Percentiles rank a stretch among this genome's conserved stretches.
These are phyloP conservation scores for Termitomyces titanicus DNA, from an alignment of 768 basidiomycete species.

Conservation along the genomic window DNA sequence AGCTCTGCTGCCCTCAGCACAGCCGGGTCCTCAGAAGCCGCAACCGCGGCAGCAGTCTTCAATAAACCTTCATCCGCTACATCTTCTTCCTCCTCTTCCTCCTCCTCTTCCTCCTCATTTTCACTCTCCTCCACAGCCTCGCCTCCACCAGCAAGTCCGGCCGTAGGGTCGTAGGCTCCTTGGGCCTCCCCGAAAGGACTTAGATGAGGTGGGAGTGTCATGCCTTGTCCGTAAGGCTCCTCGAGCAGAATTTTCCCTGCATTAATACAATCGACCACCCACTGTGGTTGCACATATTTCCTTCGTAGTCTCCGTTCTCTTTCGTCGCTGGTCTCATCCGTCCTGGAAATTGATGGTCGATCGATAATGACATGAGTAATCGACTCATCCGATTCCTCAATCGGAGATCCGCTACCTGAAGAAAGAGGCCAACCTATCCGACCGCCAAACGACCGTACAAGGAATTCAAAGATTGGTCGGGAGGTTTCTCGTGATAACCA, in stretches of 20 bases:
- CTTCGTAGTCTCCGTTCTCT: slow-evolving; percentile 62
- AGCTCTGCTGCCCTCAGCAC: slow-evolving; percentile 85
- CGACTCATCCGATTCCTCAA: slow-evolving; percentile 70
- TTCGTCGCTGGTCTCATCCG: slow-evolving; percentile 51
- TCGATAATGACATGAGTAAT: slow-evolving; percentile 98
- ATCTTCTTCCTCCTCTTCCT: slow-evolving; percentile 23
- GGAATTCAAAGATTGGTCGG: slow-evolving; percentile 89
- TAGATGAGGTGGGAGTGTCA: slow-evolving; percentile 87
- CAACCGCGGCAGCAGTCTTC: slow-evolving; percentile 27
- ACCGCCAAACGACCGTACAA: slow-evolving; percentile 89
- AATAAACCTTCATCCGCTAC: slow-evolving; percentile 24
- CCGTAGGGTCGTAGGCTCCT: slow-evolving; percentile 71
- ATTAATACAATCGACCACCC: slow-evolving; percentile 97
- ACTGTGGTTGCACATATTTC: slow-evolving; percentile 95
- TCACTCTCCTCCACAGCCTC: slow-evolving; percentile 29
- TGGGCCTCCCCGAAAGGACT: slow-evolving; percentile 89
- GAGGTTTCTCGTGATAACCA: slow-evolving; percentile 93
- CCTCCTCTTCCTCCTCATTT: slow-evolving; percentile 29
- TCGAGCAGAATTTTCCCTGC: slow-evolving; percentile 79
- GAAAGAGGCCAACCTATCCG: slow-evolving; percentile 86
- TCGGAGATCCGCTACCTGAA: slow-evolving; percentile 78
- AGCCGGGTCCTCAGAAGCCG: slow-evolving; percentile 52
- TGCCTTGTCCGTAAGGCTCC: slow-evolving; percentile 82
- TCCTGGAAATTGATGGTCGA: slow-evolving; percentile 58
- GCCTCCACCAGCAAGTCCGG: slow-evolving; percentile 30